phyloP scores from a whole-genome alignment of 805 yeast genomes.

The Dipodascus albidus region DNA sequence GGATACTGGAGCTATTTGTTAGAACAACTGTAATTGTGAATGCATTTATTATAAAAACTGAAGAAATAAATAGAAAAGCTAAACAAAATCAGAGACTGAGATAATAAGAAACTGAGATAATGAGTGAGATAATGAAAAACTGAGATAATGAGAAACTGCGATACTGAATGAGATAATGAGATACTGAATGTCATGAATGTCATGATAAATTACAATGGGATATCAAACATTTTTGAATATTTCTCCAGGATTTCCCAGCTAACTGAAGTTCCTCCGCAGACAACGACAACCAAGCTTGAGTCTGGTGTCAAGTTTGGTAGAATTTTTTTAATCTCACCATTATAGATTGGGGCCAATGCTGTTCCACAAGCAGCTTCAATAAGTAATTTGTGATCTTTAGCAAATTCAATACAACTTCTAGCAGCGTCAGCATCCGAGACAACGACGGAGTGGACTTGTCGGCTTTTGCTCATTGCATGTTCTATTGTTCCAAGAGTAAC shows the following conservation, averaged over 20 bases:
- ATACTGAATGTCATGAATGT: not conserved
- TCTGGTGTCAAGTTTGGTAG: conserved; percentile 24
- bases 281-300: conserved; percentile 41
- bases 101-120: too few relatives aligned
- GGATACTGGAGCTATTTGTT: conserved; percentile 45
- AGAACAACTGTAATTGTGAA: not conserved
- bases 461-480: conserved; percentile 28
- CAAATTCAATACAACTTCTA: conserved; percentile 38
- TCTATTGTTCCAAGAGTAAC: conserved; percentile 41
- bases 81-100: too few relatives aligned
- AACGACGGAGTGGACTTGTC: conserved; percentile 31
- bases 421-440: conserved; percentile 48
- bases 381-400: conserved; percentile 37
- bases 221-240: conserved; percentile 15
- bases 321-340: conserved; percentile 11
- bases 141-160: not conserved
- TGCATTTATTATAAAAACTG: not conserved
- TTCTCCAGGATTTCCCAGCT: conserved; percentile 15
- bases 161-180: not conserved
- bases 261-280: conserved; percentile 43
- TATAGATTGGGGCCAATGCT: conserved; percentile 37
- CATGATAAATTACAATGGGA: conserved; percentile 9
- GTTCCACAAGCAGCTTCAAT: conserved; percentile 73
- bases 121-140: too few relatives aligned
- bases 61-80: not conserved